Evolutionary conservation across 352 stramenopile species (phyloP).

Genomic region (Globisporangium yorkense): DNA sequence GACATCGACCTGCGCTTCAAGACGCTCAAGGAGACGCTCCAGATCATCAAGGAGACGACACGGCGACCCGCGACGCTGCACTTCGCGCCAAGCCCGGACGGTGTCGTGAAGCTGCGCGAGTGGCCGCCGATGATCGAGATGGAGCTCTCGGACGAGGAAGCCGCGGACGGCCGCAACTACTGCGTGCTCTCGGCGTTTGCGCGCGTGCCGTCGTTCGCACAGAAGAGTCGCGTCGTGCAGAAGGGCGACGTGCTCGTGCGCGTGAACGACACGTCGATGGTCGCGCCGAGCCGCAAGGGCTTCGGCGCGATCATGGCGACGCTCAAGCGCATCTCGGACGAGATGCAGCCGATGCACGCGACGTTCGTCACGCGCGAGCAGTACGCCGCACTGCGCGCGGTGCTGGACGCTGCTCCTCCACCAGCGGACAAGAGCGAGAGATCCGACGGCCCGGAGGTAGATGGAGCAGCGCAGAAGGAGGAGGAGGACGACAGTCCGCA

Average conservation of each 20-base stretch:
- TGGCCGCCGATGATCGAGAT: conserved; percentile 84
- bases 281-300: conserved; percentile 31
- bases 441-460: neutral
- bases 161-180: conserved; percentile 48
- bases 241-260: conserved; percentile 61
- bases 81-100: conserved; percentile 70
- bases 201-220: conserved; percentile 65
- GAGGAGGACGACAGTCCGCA: conserved; percentile 16
- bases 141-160: conserved; percentile 56
- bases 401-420: conserved; percentile 3
- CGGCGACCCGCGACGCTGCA: conserved; percentile 60
- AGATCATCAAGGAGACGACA: conserved; percentile 49
- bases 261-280: conserved; percentile 52
- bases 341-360: conserved; percentile 44
- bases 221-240: conserved; percentile 54
- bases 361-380: conserved; percentile 55
- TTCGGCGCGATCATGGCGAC: conserved; percentile 63
- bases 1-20: conserved; percentile 66
- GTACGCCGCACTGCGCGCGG: conserved; percentile 34
- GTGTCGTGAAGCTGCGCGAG: conserved; percentile 66
- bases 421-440: conserved; percentile 8
- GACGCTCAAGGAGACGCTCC: conserved; percentile 51
- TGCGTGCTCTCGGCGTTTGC: conserved; percentile 65
- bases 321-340: conserved; percentile 39
- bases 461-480: neutral